A percentile compares a stretch with the other conserved stretches of the same genome.
Conservation (phyloP, 2,329 filamentous ascomycete genomes). For the Graphium sp. region DNA sequence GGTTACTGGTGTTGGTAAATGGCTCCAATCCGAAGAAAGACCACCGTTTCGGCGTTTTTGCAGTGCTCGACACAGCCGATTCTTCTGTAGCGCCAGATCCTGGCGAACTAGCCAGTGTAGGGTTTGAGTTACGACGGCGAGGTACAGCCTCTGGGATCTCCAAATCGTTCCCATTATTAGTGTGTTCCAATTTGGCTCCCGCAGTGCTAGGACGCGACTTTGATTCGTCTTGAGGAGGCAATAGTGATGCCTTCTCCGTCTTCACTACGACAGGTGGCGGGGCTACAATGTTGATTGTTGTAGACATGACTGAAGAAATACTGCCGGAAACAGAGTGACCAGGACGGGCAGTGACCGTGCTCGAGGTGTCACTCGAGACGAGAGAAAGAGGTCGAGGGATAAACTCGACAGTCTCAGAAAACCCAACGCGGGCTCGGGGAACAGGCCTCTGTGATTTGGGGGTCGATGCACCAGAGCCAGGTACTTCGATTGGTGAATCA, state of each 20-base stretch:
- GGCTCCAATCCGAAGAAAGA: slow-evolving; percentile 46
- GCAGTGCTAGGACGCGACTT: slow-evolving; percentile 52
- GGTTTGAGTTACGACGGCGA: slow-evolving; percentile 42
- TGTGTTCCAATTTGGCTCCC: slow-evolving; percentile 47
- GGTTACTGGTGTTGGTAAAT: slow-evolving; percentile 18
- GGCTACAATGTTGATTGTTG: no score
- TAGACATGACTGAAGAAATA: slow-evolving; percentile 61
- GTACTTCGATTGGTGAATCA: no score
- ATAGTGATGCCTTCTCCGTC: slow-evolving; percentile 21
- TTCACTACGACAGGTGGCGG: slow-evolving; percentile 3
- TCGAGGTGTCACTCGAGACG: slow-evolving; percentile 71
- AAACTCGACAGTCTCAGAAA: slow-evolving; percentile 70
- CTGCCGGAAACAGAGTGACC: slow-evolving; percentile 64
- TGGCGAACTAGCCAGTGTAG: slow-evolving; percentile 27
- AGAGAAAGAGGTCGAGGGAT: slow-evolving; percentile 70
- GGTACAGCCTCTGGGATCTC: slow-evolving; percentile 14
- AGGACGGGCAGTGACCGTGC: slow-evolving; percentile 51
- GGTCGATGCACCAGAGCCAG: slow-evolving; percentile 11
- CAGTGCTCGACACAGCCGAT: slow-evolving; percentile 26
- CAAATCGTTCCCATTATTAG: slow-evolving; percentile 7
- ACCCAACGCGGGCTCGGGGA: slow-evolving; percentile 55
- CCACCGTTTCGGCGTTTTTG: slow-evolving; percentile 38
- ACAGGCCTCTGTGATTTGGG: slow-evolving; percentile 15
- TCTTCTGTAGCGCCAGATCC: slow-evolving; percentile 10
- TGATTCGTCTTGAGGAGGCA: slow-evolving; percentile 19